phyloP scores from a whole-genome alignment of 139 green algal species.

The Penium margaritaceum region DNA sequence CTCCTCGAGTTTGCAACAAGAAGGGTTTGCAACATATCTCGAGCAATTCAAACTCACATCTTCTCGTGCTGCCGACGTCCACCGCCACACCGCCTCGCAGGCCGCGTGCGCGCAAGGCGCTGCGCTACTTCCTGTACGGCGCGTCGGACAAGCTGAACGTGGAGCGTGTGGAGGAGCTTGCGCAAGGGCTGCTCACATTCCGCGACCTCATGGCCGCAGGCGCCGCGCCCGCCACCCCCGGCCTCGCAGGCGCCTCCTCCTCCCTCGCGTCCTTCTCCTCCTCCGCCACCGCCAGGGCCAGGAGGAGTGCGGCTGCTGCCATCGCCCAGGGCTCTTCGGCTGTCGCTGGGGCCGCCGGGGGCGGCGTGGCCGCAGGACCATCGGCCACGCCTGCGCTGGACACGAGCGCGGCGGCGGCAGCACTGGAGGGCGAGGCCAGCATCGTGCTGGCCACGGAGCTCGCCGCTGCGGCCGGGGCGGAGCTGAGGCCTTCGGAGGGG shows the following conservation, averaged over 20 bases:
- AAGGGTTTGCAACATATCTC: too few relatives aligned
- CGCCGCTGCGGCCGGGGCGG: background rate
- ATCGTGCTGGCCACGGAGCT: background rate
- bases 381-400: too few relatives aligned
- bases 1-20: too few relatives aligned
- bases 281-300: too few relatives aligned
- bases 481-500: background rate
- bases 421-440: too few relatives aligned
- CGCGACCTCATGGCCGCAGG: constrained; percentile 35
- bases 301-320: background rate
- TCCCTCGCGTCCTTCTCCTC: too few relatives aligned
- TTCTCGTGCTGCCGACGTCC: too few relatives aligned
- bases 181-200: constrained; percentile 39
- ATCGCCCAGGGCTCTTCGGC: background rate
- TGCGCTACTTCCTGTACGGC: constrained; percentile 50
- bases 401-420: too few relatives aligned
- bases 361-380: background rate
- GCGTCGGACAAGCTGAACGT: constrained; percentile 26
- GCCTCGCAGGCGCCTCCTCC: background rate
- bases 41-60: too few relatives aligned
- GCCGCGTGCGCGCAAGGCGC: constrained; percentile 38
- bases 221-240: background rate
- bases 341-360: background rate
- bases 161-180: constrained; percentile 31
- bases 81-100: constrained; percentile 7